Conservation (phyloP, 2,329 filamentous ascomycete genomes). For the Raffaelea ambrosiae region DNA sequence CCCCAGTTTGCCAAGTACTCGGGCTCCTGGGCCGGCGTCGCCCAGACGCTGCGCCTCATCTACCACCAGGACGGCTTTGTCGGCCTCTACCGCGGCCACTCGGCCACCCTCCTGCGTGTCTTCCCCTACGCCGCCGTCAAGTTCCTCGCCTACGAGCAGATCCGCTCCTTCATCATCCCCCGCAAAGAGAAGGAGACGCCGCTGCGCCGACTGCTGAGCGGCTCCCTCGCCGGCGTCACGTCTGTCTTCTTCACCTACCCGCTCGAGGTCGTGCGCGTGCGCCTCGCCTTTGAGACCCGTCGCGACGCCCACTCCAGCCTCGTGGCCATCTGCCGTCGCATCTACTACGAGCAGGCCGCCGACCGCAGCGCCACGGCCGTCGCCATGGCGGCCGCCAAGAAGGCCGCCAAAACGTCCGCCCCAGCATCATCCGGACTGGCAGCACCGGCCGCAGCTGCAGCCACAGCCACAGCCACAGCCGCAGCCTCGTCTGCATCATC, state of each 20-base stretch:
- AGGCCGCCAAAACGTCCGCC: too few species aligned
- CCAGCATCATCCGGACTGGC: too few species aligned
- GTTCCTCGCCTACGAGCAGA: conserved; percentile 95
- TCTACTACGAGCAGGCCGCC: conserved; percentile 67
- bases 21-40: conserved; percentile 77
- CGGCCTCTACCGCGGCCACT: conserved; percentile 89
- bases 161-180: conserved; percentile 70
- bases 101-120: conserved; percentile 84
- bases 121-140: conserved; percentile 98
- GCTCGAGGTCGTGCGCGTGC: conserved; percentile 84
- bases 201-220: conserved; percentile 63
- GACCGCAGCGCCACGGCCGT: conserved; percentile 27
- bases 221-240: conserved; percentile 71
- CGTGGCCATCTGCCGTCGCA: conserved; percentile 69
- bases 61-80: conserved; percentile 62
- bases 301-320: conserved; percentile 61
- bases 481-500: neutral
- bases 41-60: conserved; percentile 77
- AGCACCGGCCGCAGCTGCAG: conserved; percentile 24
- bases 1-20: conserved; percentile 91
- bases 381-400: conserved; percentile 9
- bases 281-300: conserved; percentile 90
- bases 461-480: conserved; percentile 6
- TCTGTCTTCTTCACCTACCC: conserved; percentile 97
- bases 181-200: conserved; percentile 68